Evolutionary conservation across 129 eudicot genomes (phyloP).

Genomic region (Gnaphalium uliginosum): DNA sequence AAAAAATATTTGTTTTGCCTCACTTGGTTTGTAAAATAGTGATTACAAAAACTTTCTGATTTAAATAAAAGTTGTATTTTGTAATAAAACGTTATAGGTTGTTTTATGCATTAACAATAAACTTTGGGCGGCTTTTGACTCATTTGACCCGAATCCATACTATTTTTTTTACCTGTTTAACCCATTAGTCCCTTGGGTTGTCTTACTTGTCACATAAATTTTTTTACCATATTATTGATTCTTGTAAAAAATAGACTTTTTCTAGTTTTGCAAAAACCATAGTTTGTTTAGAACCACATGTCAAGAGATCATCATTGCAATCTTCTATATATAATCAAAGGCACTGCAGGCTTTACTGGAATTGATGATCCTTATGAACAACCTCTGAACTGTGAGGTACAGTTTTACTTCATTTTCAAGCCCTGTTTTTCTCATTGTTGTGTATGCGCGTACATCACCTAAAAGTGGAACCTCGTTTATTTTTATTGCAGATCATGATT

Average conservation of each 20-base stretch:
- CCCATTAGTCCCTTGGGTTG: no score
- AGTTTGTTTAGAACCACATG: neutral
- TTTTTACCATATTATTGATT: no score
- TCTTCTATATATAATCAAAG: conserved; percentile 15
- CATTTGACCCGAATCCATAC: no score
- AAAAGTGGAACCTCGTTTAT: neutral
- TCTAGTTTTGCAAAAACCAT: neutral
- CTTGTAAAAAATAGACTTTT: no score
- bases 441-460: neutral
- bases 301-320: neutral
- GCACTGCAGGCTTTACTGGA: conserved; percentile 88
- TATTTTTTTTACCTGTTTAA: neutral
- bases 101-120: neutral
- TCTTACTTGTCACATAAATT: no score
- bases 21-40: neutral
- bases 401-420: conserved; percentile 1
- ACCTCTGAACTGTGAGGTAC: conserved; percentile 88
- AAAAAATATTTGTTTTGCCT: no score
- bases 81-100: neutral
- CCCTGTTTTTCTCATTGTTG: neutral
- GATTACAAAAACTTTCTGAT: neutral
- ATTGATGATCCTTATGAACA: conserved; percentile 97
- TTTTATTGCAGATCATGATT: conserved; percentile 64
- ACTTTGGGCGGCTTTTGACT: neutral
- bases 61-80: no score